These are phyloP conservation scores for Malus orientalis DNA, from an alignment of 306 rosid species.

Conservation along the genomic window DNA sequence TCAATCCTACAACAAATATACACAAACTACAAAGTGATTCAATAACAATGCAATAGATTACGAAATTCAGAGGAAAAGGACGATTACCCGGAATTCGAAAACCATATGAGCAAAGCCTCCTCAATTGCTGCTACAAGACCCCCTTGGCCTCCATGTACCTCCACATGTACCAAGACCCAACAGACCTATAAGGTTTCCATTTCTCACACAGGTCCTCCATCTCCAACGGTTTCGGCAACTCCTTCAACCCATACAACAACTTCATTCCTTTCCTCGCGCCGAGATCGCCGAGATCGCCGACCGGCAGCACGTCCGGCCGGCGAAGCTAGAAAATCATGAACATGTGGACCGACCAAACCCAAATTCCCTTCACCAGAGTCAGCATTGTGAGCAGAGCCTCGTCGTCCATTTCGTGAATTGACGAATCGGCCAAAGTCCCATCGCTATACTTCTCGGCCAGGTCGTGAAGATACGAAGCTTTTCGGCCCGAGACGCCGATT, in stretches of 20 bases:
- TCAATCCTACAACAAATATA: not conserved
- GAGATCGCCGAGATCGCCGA: slow-evolving; percentile 65
- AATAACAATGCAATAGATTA: not conserved
- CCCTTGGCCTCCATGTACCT: slow-evolving; percentile 57
- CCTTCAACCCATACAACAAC: slow-evolving; percentile 52
- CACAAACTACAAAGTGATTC: not conserved
- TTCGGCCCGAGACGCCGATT: slow-evolving; percentile 64
- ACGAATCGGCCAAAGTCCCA: slow-evolving; percentile 46
- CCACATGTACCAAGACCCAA: slow-evolving; percentile 84
- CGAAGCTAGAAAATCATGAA: slow-evolving; percentile 72
- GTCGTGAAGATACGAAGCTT: slow-evolving; percentile 63
- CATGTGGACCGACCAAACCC: slow-evolving; percentile 89
- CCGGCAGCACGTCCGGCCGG: slow-evolving; percentile 71
- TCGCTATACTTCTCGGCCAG: slow-evolving; percentile 40
- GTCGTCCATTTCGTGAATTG: slow-evolving; percentile 63
- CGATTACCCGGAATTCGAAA: not conserved
- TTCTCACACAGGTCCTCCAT: slow-evolving; percentile 59
- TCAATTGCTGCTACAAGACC: not conserved
- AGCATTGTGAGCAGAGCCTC: slow-evolving; percentile 35
- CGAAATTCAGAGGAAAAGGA: not conserved
- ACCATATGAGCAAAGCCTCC: not conserved
- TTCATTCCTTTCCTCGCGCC: slow-evolving; percentile 72
- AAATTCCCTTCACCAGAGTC: slow-evolving; percentile 63
- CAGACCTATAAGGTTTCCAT: slow-evolving; percentile 77
- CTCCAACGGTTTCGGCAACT: slow-evolving; percentile 48